Percentiles rank a stretch among this genome's conserved stretches.
These are phyloP conservation scores for Pyrenula aspistea DNA, from an alignment of 495 filamentous ascomycete genomes.

Conservation along the genomic window DNA sequence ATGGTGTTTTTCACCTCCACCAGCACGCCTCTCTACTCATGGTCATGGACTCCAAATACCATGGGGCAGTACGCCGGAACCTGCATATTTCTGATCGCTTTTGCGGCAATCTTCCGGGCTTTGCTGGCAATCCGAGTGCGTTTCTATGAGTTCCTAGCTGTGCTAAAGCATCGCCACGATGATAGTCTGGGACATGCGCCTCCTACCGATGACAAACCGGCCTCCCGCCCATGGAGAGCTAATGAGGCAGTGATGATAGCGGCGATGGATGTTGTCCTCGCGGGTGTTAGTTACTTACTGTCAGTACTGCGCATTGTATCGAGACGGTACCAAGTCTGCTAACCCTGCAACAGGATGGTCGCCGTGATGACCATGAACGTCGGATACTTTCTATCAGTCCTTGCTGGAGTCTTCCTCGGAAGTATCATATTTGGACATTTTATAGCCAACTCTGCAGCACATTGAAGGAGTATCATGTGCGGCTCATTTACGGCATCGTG, in stretches of 20 bases:
- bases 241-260: neutral
- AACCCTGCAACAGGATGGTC: constrained; percentile 57
- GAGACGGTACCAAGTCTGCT: neutral
- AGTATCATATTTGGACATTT: neutral
- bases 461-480: neutral
- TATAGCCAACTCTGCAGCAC: neutral
- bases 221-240: neutral
- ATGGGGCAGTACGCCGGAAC: constrained; percentile 66
- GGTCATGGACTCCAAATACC: constrained; percentile 56
- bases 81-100: constrained; percentile 77
- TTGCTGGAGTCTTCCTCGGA: constrained; percentile 73
- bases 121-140: constrained; percentile 38
- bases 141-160: neutral
- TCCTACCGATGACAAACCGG: neutral
- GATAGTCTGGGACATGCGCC: neutral
- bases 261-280: constrained; percentile 33
- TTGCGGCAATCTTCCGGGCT: constrained; percentile 54
- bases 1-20: constrained; percentile 48
- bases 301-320: constrained; percentile 34
- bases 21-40: constrained; percentile 61
- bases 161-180: neutral
- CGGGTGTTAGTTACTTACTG: constrained; percentile 78
- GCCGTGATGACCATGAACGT: constrained; percentile 98
- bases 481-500: no score
- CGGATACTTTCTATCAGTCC: constrained; percentile 81